These are phyloP conservation scores for Penicillium fuscoglaucum DNA, from an alignment of 2,329 filamentous ascomycete genomes.

Conservation along the genomic window DNA sequence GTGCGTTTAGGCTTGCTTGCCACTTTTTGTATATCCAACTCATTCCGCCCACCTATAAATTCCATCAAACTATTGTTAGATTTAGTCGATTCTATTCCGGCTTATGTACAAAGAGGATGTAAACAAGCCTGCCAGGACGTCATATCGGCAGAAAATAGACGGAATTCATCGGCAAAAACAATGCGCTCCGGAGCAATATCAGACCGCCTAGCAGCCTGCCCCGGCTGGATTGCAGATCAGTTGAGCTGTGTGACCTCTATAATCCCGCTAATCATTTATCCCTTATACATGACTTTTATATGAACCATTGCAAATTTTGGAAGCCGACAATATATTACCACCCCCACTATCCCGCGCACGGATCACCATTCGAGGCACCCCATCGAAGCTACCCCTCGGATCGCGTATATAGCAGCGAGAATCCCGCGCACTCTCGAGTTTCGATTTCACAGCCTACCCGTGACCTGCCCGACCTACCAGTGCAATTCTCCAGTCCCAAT, in stretches of 20 bases:
- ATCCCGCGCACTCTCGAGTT: slow-evolving; percentile 5
- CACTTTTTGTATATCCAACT: background rate
- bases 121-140: background rate
- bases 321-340: background rate
- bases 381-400: slow-evolving; percentile 24
- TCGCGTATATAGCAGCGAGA: slow-evolving; percentile 16
- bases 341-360: slow-evolving; percentile 20
- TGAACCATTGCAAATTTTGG: background rate
- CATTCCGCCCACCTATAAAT: too few relatives aligned
- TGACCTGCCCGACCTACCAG: background rate
- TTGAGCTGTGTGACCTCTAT: background rate
- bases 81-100: too few relatives aligned
- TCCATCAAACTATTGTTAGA: background rate
- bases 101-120: background rate
- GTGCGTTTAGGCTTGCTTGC: slow-evolving; percentile 26
- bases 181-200: background rate
- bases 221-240: background rate
- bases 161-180: slow-evolving; percentile 5
- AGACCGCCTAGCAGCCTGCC: slow-evolving; percentile 7
- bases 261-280: background rate
- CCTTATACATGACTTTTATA: background rate
- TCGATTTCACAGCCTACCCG: background rate
- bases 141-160: slow-evolving; percentile 15
- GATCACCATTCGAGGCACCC: slow-evolving; percentile 24
- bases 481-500: slow-evolving; percentile 3